Base-by-base conservation (phyloP, 371 early-diverging fungal species). In the Smittium culicis region DNA sequence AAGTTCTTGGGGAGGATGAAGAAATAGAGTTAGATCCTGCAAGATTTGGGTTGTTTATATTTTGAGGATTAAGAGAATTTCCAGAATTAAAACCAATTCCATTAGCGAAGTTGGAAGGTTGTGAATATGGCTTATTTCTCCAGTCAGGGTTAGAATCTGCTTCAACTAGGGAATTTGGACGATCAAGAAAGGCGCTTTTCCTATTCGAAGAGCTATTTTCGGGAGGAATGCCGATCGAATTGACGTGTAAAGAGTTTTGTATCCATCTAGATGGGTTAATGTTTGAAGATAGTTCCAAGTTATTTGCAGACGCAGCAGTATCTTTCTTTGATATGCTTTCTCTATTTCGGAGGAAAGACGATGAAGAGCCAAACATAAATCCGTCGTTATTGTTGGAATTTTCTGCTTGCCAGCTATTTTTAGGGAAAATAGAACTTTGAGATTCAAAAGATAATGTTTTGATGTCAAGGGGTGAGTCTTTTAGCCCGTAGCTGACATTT, bases 91-190 rank as follows among this genome's bases (percentile, higher is more conserved):
- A 71, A 28, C 57, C 72, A 27, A 64, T 67, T 24, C 66, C 68
- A 34, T 68, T 66, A 55, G 68, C 65, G 1, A 35, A 32, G 54
- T 27, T 65, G 24, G 57, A 45, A 2, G 67, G 65, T 25, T 59
- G 60, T 5, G 60, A 29, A 16, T 5, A 5, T 11, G 60, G 11
- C 25, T 58, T 68, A 29, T 64, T 57, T 54, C 74, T 72, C 74
- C 74, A 74, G 69, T 74, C 74, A 11, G 72, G 65, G 68, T 68
- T 73, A 5, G 63, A 66, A 57, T 74, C 74, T 1, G 74, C 74
- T 54, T 74, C 74, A 67, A 71, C 68, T 67, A 61, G 71, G 29
- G 74, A 71, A 68, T 68, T 74, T 57, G 74, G 69, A 16, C 60
- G 28, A 32, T 59, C 60, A 5, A 59, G 30, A 25, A 59, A 59